Conservation (phyloP, 805 yeast genomes). For the Candida montana region DNA sequence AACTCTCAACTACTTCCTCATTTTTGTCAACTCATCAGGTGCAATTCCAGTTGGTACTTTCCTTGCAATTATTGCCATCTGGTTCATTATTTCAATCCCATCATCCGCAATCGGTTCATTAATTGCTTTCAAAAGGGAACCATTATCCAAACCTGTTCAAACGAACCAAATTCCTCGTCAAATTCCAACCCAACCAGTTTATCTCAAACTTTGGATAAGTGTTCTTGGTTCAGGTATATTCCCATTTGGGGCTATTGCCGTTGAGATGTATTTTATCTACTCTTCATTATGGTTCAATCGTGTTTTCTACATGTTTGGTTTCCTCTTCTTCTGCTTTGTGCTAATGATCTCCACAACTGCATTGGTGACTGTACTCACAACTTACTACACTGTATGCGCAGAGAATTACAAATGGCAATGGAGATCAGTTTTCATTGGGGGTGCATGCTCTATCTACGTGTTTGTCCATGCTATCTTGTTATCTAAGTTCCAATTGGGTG, state of each 20-base stretch:
- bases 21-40: slow-evolving; percentile 78
- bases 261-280: slow-evolving; percentile 90
- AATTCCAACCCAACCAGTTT: slow-evolving; percentile 88
- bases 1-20: slow-evolving; percentile 74
- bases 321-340: slow-evolving; percentile 81
- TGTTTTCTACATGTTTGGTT: slow-evolving; percentile 96
- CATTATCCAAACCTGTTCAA: slow-evolving; percentile 68
- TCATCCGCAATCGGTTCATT: slow-evolving; percentile 80
- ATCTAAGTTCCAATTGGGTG: slow-evolving; percentile 64
- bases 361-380: slow-evolving; percentile 71
- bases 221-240: slow-evolving; percentile 79
- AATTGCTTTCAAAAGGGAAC: slow-evolving; percentile 58
- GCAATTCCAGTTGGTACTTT: slow-evolving; percentile 92
- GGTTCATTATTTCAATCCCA: slow-evolving; percentile 86
- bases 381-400: slow-evolving; percentile 78
- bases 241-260: slow-evolving; percentile 93
- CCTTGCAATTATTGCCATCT: slow-evolving; percentile 70
- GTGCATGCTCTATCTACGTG: slow-evolving; percentile 82
- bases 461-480: slow-evolving; percentile 78
- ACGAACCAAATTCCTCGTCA: slow-evolving; percentile 96
- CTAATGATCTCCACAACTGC: slow-evolving; percentile 78
- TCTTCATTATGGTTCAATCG: slow-evolving; percentile 90
- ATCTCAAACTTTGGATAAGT: slow-evolving; percentile 60
- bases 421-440: slow-evolving; percentile 83
- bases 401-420: slow-evolving; percentile 98